phyloP scores from a whole-genome alignment of 495 filamentous ascomycete genomes.

The Neurospora africana region DNA sequence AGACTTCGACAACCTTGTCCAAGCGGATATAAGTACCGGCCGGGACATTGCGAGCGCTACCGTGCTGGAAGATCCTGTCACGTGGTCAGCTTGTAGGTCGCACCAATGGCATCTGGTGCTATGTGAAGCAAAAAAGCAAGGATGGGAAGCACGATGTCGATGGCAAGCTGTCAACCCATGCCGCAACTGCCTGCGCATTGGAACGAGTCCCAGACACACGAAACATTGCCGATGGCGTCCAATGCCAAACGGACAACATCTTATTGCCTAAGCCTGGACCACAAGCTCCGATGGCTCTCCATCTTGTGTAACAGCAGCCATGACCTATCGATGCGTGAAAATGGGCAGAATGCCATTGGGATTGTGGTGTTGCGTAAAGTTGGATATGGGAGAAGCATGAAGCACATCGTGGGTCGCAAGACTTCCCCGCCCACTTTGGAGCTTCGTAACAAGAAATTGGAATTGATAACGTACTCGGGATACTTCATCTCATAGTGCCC shows the following conservation, averaged over 20 bases:
- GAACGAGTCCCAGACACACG: not conserved
- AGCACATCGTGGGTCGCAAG: not conserved
- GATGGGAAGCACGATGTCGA: not conserved
- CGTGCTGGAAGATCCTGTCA: conserved; percentile 32
- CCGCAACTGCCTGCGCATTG: not conserved
- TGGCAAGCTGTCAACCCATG: not conserved
- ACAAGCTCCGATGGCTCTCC: not conserved
- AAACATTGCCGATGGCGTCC: not conserved
- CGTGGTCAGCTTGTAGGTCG: conserved; percentile 16
- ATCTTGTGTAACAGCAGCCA: not conserved
- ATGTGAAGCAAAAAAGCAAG: not conserved
- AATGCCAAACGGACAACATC: not conserved
- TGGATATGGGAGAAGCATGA: not conserved
- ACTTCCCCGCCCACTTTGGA: not conserved
- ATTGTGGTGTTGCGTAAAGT: not conserved
- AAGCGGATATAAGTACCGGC: conserved; percentile 34
- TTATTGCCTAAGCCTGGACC: not conserved
- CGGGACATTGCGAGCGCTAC: conserved; percentile 33
- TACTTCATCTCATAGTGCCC: conserved; percentile 30
- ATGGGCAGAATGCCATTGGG: not conserved
- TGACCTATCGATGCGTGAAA: not conserved
- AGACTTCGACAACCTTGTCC: conserved; percentile 37
- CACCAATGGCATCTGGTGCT: conserved; percentile 5
- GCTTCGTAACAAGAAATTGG: not conserved
- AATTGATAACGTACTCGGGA: conserved; percentile 34